Conservation (phyloP, 768 basidiomycete genomes). For the Royoungia palumana region DNA sequence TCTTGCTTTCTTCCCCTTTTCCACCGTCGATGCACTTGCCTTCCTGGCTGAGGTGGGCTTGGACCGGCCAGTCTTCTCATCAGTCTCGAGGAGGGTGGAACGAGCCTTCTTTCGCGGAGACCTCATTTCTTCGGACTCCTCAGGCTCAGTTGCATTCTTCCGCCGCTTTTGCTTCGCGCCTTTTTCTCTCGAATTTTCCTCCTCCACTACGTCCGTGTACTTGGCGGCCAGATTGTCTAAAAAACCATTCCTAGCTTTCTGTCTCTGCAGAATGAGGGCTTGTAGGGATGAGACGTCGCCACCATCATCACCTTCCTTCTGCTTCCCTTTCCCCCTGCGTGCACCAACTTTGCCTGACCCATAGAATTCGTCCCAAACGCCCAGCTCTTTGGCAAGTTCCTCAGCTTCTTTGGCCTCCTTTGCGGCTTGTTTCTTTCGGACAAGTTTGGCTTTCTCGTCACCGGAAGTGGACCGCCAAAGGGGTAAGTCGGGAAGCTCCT, state of each 20-base stretch:
- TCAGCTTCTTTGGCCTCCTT: slow-evolving; percentile 87
- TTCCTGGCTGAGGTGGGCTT: slow-evolving; percentile 55
- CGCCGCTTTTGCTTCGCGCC: slow-evolving; percentile 54
- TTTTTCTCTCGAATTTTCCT: slow-evolving; percentile 33
- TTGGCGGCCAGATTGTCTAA: slow-evolving; percentile 74
- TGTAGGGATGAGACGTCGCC: slow-evolving; percentile 70
- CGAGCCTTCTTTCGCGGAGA: slow-evolving; percentile 51
- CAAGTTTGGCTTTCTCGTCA: slow-evolving; percentile 76
- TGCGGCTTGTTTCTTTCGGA: slow-evolving; percentile 67
- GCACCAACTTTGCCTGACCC: slow-evolving; percentile 67
- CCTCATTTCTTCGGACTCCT: slow-evolving; percentile 36
- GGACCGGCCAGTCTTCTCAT: slow-evolving; percentile 65
- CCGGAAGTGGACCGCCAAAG: slow-evolving; percentile 69
- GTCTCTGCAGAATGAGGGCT: slow-evolving; percentile 77
- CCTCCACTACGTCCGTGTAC: slow-evolving; percentile 51
- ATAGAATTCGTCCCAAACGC: slow-evolving; percentile 94
- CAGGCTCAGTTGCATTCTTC: slow-evolving; percentile 32
- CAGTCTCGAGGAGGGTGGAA: slow-evolving; percentile 50
- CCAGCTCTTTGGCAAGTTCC: slow-evolving; percentile 76
- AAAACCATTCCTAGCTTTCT: slow-evolving; percentile 66
- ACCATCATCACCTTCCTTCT: slow-evolving; percentile 44
- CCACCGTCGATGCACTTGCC: slow-evolving; percentile 28
- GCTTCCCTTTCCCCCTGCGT: slow-evolving; percentile 53
- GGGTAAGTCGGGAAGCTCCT: slow-evolving; percentile 51
- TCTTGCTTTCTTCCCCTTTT: slow-evolving; percentile 28